A percentile compares a stretch with the other conserved stretches of the same genome.
Conservation (phyloP, 2,329 filamentous ascomycete genomes). For the Penicillium sp. region DNA sequence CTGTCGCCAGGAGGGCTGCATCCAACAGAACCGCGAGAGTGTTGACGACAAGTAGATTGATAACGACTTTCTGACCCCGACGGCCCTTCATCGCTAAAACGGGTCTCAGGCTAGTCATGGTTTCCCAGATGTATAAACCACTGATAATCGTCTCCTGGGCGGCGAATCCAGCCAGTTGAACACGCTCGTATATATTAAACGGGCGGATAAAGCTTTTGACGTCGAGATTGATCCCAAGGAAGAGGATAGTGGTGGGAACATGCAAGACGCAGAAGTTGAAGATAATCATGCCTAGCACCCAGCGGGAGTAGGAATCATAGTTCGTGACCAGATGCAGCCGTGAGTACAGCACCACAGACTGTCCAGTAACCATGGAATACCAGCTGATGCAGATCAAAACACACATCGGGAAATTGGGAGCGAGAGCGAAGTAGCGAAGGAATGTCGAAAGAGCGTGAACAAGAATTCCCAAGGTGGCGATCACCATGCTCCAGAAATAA, state of each 20-base stretch:
- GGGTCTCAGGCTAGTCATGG: neutral
- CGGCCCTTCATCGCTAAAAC: neutral
- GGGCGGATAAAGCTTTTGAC: neutral
- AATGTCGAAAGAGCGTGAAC: neutral
- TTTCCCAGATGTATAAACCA: neutral
- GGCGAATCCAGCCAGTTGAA: neutral
- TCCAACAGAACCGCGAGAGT: neutral
- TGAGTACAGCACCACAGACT: neutral
- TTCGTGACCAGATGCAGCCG: neutral
- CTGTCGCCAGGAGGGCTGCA: neutral
- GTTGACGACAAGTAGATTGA: neutral
- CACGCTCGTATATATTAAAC: neutral
- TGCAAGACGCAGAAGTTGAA: neutral
- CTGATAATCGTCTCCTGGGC: neutral
- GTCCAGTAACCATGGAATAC: neutral
- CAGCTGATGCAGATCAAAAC: neutral
- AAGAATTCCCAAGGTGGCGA: neutral
- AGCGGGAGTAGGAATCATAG: neutral
- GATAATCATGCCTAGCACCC: neutral
- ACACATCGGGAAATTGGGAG: neutral
- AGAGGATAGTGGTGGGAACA: neutral
- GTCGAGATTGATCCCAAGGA: neutral
- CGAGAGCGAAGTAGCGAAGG: neutral
- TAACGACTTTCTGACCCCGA: neutral
- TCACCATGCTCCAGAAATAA: neutral